These are phyloP conservation scores for Amorphotheca resinae DNA, from an alignment of 495 filamentous ascomycete species.

Conservation along the genomic window DNA sequence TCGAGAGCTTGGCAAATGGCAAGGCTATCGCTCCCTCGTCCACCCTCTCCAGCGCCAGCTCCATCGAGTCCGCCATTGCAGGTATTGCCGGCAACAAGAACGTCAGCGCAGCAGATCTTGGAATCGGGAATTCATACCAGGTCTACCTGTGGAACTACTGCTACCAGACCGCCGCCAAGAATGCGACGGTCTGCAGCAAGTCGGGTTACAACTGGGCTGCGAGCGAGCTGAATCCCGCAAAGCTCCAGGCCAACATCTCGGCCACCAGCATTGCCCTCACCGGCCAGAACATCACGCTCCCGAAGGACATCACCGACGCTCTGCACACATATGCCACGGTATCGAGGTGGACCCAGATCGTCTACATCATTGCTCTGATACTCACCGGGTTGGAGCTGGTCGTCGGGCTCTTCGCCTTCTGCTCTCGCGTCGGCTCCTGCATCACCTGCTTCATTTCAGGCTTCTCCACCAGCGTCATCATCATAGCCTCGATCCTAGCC, in stretches of 20 bases:
- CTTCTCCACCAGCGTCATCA: conserved; percentile 48
- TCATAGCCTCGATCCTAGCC: conserved; percentile 44
- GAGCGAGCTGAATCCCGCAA: conserved; percentile 42
- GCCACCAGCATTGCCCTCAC: conserved; percentile 26
- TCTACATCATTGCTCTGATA: conserved; percentile 36
- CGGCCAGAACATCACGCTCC: conserved; percentile 39
- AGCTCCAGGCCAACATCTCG: conserved; percentile 25
- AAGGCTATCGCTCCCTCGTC: neutral
- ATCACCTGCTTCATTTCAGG: conserved; percentile 33
- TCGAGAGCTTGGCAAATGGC: conserved; percentile 8
- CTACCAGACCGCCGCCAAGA: conserved; percentile 35
- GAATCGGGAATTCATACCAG: conserved; percentile 65
- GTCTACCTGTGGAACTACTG: conserved; percentile 86
- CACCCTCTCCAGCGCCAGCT: conserved; percentile 1
- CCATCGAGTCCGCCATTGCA: neutral
- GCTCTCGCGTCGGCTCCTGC: conserved; percentile 35
- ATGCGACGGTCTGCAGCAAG: conserved; percentile 37
- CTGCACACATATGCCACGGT: conserved; percentile 60
- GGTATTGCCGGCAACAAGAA: conserved; percentile 15
- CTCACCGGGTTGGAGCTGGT: conserved; percentile 63
- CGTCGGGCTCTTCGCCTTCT: conserved; percentile 61
- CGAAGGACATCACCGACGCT: conserved; percentile 47
- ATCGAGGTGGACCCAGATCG: conserved; percentile 66
- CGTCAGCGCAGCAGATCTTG: conserved; percentile 39
- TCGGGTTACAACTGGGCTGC: conserved; percentile 69